These are phyloP conservation scores for Kernera saxatilis DNA, from an alignment of 345 rosid species.

Conservation along the genomic window DNA sequence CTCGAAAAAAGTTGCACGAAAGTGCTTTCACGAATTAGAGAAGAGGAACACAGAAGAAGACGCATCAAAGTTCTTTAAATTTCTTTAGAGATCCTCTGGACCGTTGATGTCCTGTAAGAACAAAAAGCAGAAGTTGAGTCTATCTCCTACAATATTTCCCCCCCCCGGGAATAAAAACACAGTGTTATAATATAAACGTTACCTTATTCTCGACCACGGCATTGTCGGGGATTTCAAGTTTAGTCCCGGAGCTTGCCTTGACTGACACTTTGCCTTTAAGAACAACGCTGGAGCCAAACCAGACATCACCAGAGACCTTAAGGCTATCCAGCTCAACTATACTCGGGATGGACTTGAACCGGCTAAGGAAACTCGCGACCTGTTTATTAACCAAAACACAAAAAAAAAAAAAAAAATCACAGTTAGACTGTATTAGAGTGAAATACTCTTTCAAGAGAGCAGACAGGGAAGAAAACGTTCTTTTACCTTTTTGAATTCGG, in stretches of 20 bases:
- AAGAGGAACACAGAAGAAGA: background rate
- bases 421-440: background rate
- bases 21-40: background rate
- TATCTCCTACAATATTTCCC: background rate
- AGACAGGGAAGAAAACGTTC: background rate
- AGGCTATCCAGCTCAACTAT: slow-evolving; percentile 82
- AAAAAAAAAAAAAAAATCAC: background rate
- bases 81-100: slow-evolving; percentile 55
- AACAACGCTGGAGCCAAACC: slow-evolving; percentile 53
- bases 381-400: slow-evolving; percentile 16
- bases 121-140: background rate
- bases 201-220: slow-evolving; percentile 70
- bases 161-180: background rate
- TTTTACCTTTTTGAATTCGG: slow-evolving; percentile 82
- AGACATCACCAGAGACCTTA: slow-evolving; percentile 87
- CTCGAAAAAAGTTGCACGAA: background rate
- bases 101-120: slow-evolving; percentile 59
- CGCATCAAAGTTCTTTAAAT: background rate
- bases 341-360: slow-evolving; percentile 90
- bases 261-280: slow-evolving; percentile 82
- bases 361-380: slow-evolving; percentile 76
- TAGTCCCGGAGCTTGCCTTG: slow-evolving; percentile 56
- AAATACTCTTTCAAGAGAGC: background rate
- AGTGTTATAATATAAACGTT: background rate
- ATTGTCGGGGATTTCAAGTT: slow-evolving; percentile 69